Evolutionary conservation across 139 green algal species (phyloP).

Genomic region (Tetraselmis chui): DNA sequence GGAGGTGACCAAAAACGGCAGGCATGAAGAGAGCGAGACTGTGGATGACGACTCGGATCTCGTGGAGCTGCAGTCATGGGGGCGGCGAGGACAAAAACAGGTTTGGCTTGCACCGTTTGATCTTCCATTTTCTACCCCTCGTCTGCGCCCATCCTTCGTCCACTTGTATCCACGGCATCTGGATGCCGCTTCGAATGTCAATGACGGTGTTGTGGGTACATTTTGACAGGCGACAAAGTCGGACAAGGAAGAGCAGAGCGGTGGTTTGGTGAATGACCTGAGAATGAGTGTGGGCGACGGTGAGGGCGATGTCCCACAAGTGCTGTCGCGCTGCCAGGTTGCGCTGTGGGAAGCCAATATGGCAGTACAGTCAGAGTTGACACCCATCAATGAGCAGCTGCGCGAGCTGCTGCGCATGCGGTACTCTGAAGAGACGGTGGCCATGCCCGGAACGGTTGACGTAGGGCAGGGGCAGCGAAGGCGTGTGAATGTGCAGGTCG

Average conservation of each 20-base stretch:
- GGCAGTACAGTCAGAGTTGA: not conserved
- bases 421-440: not conserved
- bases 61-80: not conserved
- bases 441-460: not conserved
- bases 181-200: no score
- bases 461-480: not conserved
- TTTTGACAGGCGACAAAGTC: not conserved
- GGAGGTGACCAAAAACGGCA: not conserved
- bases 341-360: not conserved
- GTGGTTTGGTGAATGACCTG: not conserved
- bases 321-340: not conserved
- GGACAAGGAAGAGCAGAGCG: not conserved
- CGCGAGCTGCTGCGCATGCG: not conserved
- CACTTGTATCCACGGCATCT: no score
- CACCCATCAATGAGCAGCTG: not conserved
- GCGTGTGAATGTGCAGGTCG: not conserved
- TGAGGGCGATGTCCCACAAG: not conserved
- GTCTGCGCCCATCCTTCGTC: no score
- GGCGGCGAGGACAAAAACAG: not conserved
- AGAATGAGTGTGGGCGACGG: not conserved
- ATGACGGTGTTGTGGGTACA: no score
- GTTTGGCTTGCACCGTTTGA: no score
- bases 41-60: not conserved
- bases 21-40: not conserved
- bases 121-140: no score